phyloP scores from a whole-genome alignment of 176 grass and related monocot genomes.

The Hordeum marinum region DNA sequence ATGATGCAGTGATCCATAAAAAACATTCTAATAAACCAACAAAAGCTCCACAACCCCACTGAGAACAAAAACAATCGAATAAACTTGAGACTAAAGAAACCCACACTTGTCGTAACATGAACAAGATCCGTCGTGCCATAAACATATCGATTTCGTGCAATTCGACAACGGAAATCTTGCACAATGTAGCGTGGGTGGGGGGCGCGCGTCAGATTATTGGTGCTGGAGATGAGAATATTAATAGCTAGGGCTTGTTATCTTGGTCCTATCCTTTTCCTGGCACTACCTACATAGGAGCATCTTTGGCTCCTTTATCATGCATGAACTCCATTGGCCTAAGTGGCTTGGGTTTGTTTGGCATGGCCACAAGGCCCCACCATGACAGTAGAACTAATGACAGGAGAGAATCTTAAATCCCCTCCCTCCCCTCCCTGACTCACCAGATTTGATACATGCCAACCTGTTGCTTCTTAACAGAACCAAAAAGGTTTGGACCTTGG shows the following conservation, averaged over 20 bases:
- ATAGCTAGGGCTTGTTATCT: slow-evolving; percentile 57
- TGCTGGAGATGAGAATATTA: slow-evolving; percentile 35
- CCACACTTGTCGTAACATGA: background rate
- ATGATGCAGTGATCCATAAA: slow-evolving; percentile 44
- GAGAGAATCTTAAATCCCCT: slow-evolving; percentile 64
- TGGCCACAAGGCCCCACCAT: slow-evolving; percentile 28
- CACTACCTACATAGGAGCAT: slow-evolving; percentile 53
- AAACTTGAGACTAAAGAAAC: background rate
- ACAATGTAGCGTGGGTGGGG: background rate
- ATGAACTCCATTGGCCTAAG: slow-evolving; percentile 52
- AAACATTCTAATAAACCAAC: slow-evolving; percentile 27
- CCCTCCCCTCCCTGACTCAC: slow-evolving; percentile 25
- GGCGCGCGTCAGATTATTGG: slow-evolving; percentile 32
- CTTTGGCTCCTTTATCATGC: slow-evolving; percentile 46
- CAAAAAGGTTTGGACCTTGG: slow-evolving; percentile 16
- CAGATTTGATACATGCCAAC: slow-evolving; percentile 61
- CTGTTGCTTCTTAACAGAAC: slow-evolving; percentile 42
- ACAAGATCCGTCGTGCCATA: background rate
- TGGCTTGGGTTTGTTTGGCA: slow-evolving; percentile 58
- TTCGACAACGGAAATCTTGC: background rate
- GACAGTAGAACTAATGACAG: slow-evolving; percentile 55
- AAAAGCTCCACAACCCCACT: slow-evolving; percentile 28
- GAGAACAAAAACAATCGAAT: slow-evolving; percentile 3
- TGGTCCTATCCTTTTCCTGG: slow-evolving; percentile 65
- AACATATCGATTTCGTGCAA: background rate